These are phyloP conservation scores for Chaetoscypha palmicola DNA, from an alignment of 2,329 filamentous ascomycete genomes.

Conservation along the genomic window DNA sequence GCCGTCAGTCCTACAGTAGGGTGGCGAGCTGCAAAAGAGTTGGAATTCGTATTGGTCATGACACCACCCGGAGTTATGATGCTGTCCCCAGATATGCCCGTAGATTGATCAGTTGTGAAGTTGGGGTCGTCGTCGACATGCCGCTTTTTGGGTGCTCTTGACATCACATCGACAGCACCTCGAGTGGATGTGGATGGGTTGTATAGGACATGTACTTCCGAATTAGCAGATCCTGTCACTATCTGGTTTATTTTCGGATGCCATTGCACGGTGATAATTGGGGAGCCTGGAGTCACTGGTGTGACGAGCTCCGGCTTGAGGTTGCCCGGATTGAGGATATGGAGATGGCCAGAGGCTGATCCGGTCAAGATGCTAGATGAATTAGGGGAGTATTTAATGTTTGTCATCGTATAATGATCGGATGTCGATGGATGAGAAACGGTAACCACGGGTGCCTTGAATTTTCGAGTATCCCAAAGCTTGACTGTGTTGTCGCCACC, in stretches of 20 bases:
- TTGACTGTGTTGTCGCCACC: conserved; percentile 92
- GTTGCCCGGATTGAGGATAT: conserved; percentile 91
- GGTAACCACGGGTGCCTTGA: conserved; percentile 80
- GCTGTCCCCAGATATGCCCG: conserved; percentile 76
- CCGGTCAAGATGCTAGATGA: conserved; percentile 82
- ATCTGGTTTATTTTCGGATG: conserved; percentile 95
- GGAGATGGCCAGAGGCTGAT: conserved; percentile 75
- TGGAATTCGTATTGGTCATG: conserved; percentile 42
- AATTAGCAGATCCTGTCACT: conserved; percentile 85
- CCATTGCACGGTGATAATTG: conserved; percentile 82
- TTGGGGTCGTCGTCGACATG: conserved; percentile 91
- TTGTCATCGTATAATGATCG: conserved; percentile 73
- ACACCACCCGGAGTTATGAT: conserved; percentile 64
- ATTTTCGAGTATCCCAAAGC: conserved; percentile 93
- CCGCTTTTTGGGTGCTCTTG: conserved; percentile 84
- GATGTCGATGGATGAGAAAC: conserved; percentile 76
- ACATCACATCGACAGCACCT: conserved; percentile 85
- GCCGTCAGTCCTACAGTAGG: conserved; percentile 69
- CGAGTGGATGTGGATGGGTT: conserved; percentile 74
- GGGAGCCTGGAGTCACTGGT: conserved; percentile 76
- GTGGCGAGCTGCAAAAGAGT: conserved; percentile 50
- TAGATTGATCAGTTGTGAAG: conserved; percentile 74
- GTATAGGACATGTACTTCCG: conserved; percentile 84
- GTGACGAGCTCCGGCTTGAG: conserved; percentile 78
- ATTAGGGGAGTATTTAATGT: conserved; percentile 83